phyloP scores from a whole-genome alignment of 345 rosid genomes.

The Leavenworthia alabamica region DNA sequence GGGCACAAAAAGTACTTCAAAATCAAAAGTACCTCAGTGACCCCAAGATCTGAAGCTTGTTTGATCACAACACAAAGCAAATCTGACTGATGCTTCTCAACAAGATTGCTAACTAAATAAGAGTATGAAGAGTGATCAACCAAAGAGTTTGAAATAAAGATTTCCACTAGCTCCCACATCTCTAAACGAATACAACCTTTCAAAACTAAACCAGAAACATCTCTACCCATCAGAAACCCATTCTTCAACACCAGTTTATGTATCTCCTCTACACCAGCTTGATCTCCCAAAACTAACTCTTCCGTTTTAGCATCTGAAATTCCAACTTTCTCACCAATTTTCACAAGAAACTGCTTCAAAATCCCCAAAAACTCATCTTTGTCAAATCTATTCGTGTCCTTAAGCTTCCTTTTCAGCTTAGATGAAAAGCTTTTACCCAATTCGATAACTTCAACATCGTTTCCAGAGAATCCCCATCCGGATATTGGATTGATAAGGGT shows the following conservation, averaged over 20 bases:
- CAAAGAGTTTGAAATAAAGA: slow-evolving; percentile 42
- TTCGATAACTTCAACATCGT: slow-evolving; percentile 46
- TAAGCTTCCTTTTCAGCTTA: slow-evolving; percentile 54
- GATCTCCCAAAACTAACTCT: slow-evolving; percentile 56
- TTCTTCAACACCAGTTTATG: slow-evolving; percentile 46
- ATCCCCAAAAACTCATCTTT: slow-evolving; percentile 40
- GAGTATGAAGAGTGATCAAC: slow-evolving; percentile 48
- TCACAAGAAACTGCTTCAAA: slow-evolving; percentile 54
- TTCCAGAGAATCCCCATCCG: slow-evolving; percentile 52
- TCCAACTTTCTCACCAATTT: slow-evolving; percentile 36
- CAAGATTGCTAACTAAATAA: slow-evolving; percentile 43
- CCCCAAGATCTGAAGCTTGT: slow-evolving; percentile 62
- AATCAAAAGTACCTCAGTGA: slow-evolving; percentile 48
- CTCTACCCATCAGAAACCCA: slow-evolving; percentile 48
- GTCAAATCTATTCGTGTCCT: slow-evolving; percentile 44
- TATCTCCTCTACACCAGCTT: slow-evolving; percentile 40
- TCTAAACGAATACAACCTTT: slow-evolving; percentile 55
- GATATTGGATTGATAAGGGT: slow-evolving; percentile 48
- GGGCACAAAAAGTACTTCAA: slow-evolving; percentile 78
- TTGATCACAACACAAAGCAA: slow-evolving; percentile 53
- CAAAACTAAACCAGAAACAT: slow-evolving; percentile 54
- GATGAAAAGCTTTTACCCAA: slow-evolving; percentile 40
- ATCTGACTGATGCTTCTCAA: slow-evolving; percentile 54
- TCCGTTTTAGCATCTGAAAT: slow-evolving; percentile 23
- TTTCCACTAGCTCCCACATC: slow-evolving; percentile 65